Evolutionary conservation across 2,329 filamentous ascomycete genomes (phyloP).

Genomic region (Hypocreales sp.): DNA sequence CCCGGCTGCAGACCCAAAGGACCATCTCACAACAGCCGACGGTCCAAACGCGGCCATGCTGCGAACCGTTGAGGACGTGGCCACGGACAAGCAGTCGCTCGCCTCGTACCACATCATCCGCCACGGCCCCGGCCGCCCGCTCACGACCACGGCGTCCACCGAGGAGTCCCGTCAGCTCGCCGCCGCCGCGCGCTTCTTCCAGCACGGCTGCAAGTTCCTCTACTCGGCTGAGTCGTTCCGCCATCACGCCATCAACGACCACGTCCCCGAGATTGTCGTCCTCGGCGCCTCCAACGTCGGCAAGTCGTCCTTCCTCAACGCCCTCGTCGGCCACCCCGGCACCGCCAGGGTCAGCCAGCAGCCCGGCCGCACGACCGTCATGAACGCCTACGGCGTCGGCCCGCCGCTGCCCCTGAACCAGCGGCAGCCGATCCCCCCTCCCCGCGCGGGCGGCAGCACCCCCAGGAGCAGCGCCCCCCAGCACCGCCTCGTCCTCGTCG

Average conservation of each 20-base stretch:
- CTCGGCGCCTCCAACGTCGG: conserved; percentile 81
- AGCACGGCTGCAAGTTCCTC: conserved; percentile 21
- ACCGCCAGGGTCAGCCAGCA: conserved; percentile 33
- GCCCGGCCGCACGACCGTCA: conserved; percentile 36
- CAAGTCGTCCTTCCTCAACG: conserved; percentile 80
- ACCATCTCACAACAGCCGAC: too few relatives aligned
- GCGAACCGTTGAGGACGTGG: background rate
- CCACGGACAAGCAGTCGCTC: conserved; percentile 5
- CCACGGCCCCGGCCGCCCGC: conserved; percentile 2
- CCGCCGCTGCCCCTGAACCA: too few relatives aligned
- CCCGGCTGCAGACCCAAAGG: too few relatives aligned
- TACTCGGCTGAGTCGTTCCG: conserved; percentile 34
- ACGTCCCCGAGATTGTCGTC: conserved; percentile 51
- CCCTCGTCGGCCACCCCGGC: conserved; percentile 40
- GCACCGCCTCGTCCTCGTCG: conserved; percentile 32
- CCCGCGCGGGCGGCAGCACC: background rate
- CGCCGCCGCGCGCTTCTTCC: conserved; percentile 17
- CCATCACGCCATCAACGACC: conserved; percentile 33
- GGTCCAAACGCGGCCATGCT: too few relatives aligned
- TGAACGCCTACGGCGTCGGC: conserved; percentile 42
- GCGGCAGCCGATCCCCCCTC: background rate
- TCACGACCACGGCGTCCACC: conserved; percentile 6
- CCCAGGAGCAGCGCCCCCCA: conserved; percentile 22
- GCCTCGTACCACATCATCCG: conserved; percentile 5
- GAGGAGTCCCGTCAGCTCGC: conserved; percentile 10